Base-by-base conservation (phyloP, 495 filamentous ascomycete genomes). In the Neurospora terricola region DNA sequence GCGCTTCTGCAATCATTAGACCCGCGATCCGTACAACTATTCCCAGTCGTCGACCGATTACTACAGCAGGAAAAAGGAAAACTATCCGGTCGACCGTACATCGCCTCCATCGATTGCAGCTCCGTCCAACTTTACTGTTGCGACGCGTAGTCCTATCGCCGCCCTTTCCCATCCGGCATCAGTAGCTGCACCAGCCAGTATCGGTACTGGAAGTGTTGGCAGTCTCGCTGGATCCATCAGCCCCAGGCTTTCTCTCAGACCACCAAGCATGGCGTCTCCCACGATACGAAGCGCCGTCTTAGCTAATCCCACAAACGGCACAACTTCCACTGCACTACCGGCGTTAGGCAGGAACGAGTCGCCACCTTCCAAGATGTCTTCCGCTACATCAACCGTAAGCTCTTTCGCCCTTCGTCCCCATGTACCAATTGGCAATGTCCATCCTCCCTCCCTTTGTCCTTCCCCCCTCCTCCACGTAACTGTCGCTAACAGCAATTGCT, bases 111-210 rank as follows among this genome's bases (percentile, higher is more conserved):
- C 54, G 54, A 66, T 66, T 66, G 54, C 27, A 66, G 54, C 54
- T 66, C 54, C 54, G 54, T 66, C 88, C 78, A 74, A 87, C 82
- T 72, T 88, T 78, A 77, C 84, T 78, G 81, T 90, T 80, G 79
- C 83, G 30, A 84, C 89, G 45, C 86, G 86, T 59, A 88, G 87
- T 73, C 86, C 89, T 72, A 79, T 86, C 75, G 27, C 54, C 27
- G 77, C 86, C 54, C 87, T 87, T 71, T 80, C 83, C 75, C 82
- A 89, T 81, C 82, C 88, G 79, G 81, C 84, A 78, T 80, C 86
- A 79, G 78, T 82, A 75, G 77, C 54, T 36, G 54, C 54, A 66
- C 54, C 54, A 18, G 27, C 54, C 7, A 66, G 54, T 66, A 9
- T 66, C 27, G 54, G 43, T 10, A 48, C 43, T 48, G 43, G n/a